Evolutionary conservation across 495 filamentous ascomycete species (phyloP).

Genomic region (Lophium mytilinum): DNA sequence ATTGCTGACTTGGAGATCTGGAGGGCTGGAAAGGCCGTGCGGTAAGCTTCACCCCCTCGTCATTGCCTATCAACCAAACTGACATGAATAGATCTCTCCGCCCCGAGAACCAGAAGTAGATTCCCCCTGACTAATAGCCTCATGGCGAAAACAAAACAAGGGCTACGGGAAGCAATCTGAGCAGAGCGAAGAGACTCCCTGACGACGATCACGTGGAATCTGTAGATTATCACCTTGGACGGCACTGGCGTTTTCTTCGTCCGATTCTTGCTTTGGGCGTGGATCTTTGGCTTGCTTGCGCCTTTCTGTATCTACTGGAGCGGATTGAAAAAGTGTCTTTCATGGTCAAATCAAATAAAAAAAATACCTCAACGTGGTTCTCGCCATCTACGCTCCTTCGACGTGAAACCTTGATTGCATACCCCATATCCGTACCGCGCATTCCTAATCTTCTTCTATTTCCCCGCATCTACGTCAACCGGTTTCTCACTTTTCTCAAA

Average conservation of each 20-base stretch:
- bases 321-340: background rate
- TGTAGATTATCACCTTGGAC: background rate
- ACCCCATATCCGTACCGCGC: background rate
- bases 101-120: conserved; percentile 87
- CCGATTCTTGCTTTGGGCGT: background rate
- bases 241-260: background rate
- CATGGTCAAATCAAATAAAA: background rate
- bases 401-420: background rate
- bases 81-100: conserved; percentile 45
- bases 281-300: background rate
- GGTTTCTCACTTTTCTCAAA: no score
- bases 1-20: conserved; percentile 97
- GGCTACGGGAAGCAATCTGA: background rate
- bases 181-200: background rate
- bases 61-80: conserved; percentile 33
- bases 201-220: background rate
- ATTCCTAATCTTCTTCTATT: background rate
- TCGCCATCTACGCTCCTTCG: no score
- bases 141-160: background rate
- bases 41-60: conserved; percentile 40
- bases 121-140: background rate
- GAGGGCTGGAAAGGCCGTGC: conserved; percentile 95
- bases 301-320: background rate
- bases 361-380: no score
- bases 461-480: background rate